Evolutionary conservation across 2,329 filamentous ascomycete species (phyloP), one percentile per base, ranked within the genome.

Genomic region (Fusarium sp.): DNA sequence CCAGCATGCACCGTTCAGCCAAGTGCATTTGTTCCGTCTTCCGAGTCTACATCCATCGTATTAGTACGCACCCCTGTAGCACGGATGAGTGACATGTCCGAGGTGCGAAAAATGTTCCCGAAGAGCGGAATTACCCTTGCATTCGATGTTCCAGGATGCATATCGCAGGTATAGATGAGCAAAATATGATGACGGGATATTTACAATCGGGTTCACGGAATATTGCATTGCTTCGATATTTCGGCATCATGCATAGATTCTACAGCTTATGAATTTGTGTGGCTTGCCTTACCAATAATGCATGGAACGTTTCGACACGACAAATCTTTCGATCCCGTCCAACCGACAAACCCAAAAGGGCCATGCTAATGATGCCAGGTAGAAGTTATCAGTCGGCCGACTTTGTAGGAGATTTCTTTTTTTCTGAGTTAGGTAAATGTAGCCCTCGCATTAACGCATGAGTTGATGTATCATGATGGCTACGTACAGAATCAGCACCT

Each of bases 261-360:
- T 31, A 14, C 51, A 34, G 65, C 65, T 66, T 61, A 66, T 44
- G 26, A 66, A 60, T 46, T 18, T 10, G 20, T 22, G 59, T 61
- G 60, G 66, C 65, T 66, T 69, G 50, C 42, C 33, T 68, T 59
- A 61, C 65, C 38, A 69, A 68, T 33, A 49, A 66, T 69, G 50
- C 50, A 53, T 66, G 42, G 42, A 46, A 66, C 48, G 26, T 56
- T 53, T 45, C 28, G 43, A 52, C 36, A 48, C 26, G 24, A 33
- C 38, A 34, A 22, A 17, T 28, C 17, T 28, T 28, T 15, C 14
- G 38, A 40, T 28, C n/a, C 15, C 54, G 31, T 17, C 22, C 8
- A 28, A 20, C 4, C 10, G 4, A n/a, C 8, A 33, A 34, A 9
- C 58, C 34, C 17, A n/a, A 18, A 54, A 22, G 14, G 15, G n/a